Percentiles rank a stretch among this genome's conserved stretches.
Evolutionary conservation across 2,329 filamentous ascomycete genomes (phyloP).

Genomic region (Calonectria multiphialidica): DNA sequence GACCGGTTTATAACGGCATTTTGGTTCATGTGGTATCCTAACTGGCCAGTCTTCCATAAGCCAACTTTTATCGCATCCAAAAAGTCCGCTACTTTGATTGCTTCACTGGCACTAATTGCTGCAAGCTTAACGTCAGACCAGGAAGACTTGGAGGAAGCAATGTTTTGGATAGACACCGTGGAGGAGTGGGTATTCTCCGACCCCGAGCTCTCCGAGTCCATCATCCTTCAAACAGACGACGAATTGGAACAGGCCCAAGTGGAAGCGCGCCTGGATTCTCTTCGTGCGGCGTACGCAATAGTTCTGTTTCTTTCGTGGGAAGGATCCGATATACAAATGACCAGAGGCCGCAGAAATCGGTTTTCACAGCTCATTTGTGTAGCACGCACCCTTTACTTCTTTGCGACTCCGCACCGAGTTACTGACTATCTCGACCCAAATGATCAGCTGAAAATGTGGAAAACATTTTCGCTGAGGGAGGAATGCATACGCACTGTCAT

Average conservation of each 20-base stretch:
- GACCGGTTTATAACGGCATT: slow-evolving; percentile 20
- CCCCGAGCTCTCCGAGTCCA: slow-evolving; percentile 12
- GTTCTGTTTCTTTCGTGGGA: slow-evolving; percentile 21
- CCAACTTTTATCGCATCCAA: slow-evolving; percentile 4
- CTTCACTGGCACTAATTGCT: slow-evolving; percentile 22
- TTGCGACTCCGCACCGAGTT: not conserved
- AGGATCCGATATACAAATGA: slow-evolving; percentile 8
- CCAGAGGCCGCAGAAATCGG: slow-evolving; percentile 3
- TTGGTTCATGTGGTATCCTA: slow-evolving; percentile 28
- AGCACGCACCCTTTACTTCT: slow-evolving; percentile 8
- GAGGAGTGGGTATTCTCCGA: slow-evolving; percentile 24
- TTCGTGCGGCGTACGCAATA: slow-evolving; percentile 22
- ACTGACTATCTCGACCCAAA: not conserved
- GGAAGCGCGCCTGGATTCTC: slow-evolving; percentile 9
- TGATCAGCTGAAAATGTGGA: not conserved
- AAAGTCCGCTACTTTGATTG: slow-evolving; percentile 13
- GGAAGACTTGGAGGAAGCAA: slow-evolving; percentile 9
- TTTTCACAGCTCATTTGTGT: slow-evolving; percentile 19
- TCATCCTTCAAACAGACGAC: slow-evolving; percentile 5
- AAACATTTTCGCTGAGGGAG: slow-evolving; percentile 9
- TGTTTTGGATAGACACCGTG: slow-evolving; percentile 9
- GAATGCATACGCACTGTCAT: slow-evolving; percentile 25
- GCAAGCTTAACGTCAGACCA: slow-evolving; percentile 15
- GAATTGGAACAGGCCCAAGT: not conserved
- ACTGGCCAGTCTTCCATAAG: slow-evolving; percentile 31